A percentile compares a stretch with the other conserved stretches of the same genome.
Evolutionary conservation across 2,329 filamentous ascomycete genomes (phyloP).

Genomic region (Cordyceps fumosorosea): DNA sequence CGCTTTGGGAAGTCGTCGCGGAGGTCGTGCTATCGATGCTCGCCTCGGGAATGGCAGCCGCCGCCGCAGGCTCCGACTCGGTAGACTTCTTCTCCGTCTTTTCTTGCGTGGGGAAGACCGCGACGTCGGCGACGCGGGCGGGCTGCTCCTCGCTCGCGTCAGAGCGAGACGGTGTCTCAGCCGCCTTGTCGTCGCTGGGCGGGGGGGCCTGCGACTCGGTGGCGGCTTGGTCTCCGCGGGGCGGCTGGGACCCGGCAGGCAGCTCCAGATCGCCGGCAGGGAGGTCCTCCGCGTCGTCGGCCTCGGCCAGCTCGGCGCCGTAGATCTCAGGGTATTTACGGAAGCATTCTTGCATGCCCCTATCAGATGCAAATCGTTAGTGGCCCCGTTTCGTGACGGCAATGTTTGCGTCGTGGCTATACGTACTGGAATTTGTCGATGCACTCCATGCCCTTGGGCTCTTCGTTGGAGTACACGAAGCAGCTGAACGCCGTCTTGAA

Average conservation of each 20-base stretch:
- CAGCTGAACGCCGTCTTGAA: slow-evolving; percentile 97
- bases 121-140: background rate
- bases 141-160: background rate
- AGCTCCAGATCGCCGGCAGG: slow-evolving; percentile 15
- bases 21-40: slow-evolving; percentile 1
- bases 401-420: background rate
- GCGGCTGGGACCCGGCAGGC: background rate
- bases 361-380: slow-evolving; percentile 34
- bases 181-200: background rate
- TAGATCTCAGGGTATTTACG: slow-evolving; percentile 88
- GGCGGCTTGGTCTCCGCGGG: background rate
- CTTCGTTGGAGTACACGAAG: slow-evolving; percentile 91
- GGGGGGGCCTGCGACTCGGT: background rate
- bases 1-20: slow-evolving; percentile 9
- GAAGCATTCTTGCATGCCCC: slow-evolving; percentile 97
- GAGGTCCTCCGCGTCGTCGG: slow-evolving; percentile 42
- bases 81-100: background rate
- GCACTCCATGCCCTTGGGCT: slow-evolving; percentile 96
- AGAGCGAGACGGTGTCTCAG: background rate
- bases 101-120: background rate
- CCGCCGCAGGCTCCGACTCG: background rate
- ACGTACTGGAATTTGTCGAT: slow-evolving; percentile 95
- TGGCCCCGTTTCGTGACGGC: background rate
- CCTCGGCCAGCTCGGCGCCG: slow-evolving; percentile 77
- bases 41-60: background rate